phyloP scores from a whole-genome alignment of 2,329 filamentous ascomycete species.

The Cladophialophora exuberans region DNA sequence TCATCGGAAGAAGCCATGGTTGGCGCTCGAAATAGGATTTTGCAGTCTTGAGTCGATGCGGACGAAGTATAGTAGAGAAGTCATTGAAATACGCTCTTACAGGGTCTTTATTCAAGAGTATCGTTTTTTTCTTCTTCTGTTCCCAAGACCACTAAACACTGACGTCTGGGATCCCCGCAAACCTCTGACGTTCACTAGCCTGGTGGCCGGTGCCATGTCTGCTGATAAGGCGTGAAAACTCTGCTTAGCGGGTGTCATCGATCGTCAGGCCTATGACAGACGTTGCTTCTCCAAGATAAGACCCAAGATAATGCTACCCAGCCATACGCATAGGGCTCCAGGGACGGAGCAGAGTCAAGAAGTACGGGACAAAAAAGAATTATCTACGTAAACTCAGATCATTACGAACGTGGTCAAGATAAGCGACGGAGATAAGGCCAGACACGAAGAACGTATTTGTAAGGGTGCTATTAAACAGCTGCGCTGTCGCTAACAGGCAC shows the following conservation, averaged over 20 bases:
- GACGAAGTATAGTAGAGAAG: neutral
- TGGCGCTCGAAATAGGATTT: neutral
- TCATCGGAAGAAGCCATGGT: conserved; percentile 21
- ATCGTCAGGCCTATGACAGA: conserved; percentile 10
- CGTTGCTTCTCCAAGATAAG: conserved; percentile 1
- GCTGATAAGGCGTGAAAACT: conserved; percentile 11
- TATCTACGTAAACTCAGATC: neutral
- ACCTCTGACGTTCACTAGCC: neutral
- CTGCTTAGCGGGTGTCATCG: neutral
- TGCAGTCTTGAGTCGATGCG: conserved; percentile 24
- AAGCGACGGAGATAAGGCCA: neutral
- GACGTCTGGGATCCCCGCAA: neutral
- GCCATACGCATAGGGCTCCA: too few relatives aligned
- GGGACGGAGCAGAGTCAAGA: too few relatives aligned
- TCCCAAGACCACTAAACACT: neutral
- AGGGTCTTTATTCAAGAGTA: neutral
- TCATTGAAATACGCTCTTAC: neutral
- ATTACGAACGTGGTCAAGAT: neutral
- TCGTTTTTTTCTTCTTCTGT: neutral
- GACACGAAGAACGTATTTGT: neutral
- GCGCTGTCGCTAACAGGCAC: neutral
- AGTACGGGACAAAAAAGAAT: neutral
- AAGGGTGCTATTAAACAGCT: too few relatives aligned
- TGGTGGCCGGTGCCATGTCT: neutral
- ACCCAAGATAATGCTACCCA: too few relatives aligned